phyloP scores from a whole-genome alignment of 345 rosid species.

The Iberis pinnata region DNA sequence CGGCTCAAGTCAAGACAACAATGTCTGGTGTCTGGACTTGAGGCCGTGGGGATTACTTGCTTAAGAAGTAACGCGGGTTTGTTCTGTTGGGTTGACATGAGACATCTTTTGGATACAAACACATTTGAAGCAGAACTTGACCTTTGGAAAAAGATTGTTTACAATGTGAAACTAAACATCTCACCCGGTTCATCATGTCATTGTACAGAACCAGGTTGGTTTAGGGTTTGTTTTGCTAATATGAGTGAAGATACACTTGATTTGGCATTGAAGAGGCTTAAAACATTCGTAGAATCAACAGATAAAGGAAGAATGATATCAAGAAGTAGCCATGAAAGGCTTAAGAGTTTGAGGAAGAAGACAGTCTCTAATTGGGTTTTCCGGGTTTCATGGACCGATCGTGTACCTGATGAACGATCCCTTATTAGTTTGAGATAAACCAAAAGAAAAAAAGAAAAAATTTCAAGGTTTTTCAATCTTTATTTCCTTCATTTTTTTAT shows the following conservation, averaged over 20 bases:
- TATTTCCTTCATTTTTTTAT: slow-evolving; percentile 27
- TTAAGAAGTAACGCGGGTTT: slow-evolving; percentile 64
- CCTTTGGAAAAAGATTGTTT: slow-evolving; percentile 71
- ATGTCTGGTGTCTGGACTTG: slow-evolving; percentile 53
- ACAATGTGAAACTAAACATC: slow-evolving; percentile 53
- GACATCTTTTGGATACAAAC: slow-evolving; percentile 55
- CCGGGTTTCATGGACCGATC: slow-evolving; percentile 64
- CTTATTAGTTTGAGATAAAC: slow-evolving; percentile 17
- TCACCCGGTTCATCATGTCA: slow-evolving; percentile 77
- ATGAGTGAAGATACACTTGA: slow-evolving; percentile 57
- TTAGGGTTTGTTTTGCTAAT: slow-evolving; percentile 70
- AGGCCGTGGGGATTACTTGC: slow-evolving; percentile 49
- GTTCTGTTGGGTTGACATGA: slow-evolving; percentile 85
- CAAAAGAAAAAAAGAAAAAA: not conserved
- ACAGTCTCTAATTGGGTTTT: slow-evolving; percentile 59
- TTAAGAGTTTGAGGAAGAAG: slow-evolving; percentile 46
- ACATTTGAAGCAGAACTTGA: slow-evolving; percentile 72
- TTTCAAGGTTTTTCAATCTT: slow-evolving; percentile 3
- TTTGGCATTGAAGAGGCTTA: slow-evolving; percentile 53
- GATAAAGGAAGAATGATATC: slow-evolving; percentile 21
- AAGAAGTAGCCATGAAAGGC: slow-evolving; percentile 41
- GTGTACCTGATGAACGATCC: slow-evolving; percentile 52
- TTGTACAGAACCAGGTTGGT: slow-evolving; percentile 79
- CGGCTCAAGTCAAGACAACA: slow-evolving; percentile 47
- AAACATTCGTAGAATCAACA: slow-evolving; percentile 45